Conservation (phyloP, 805 yeast species). For the Candida coquimbonensis region DNA sequence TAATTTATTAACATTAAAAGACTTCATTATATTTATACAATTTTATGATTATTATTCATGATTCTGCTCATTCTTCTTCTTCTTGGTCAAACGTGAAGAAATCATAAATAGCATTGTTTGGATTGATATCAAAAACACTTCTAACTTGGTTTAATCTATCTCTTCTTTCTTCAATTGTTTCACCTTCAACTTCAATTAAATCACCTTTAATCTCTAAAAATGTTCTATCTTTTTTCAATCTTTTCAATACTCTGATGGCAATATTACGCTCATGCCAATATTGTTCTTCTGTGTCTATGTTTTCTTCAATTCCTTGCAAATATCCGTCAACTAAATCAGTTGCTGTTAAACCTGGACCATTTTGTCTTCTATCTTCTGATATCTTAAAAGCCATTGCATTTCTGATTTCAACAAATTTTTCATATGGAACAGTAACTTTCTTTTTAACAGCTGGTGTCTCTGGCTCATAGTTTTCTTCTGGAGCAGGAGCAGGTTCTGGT, state of each 20-base stretch:
- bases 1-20: not conserved
- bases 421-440: constrained; percentile 65
- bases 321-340: constrained; percentile 76
- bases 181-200: constrained; percentile 19
- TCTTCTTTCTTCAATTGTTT: constrained; percentile 20
- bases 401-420: constrained; percentile 80
- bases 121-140: constrained; percentile 44
- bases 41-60: too few species aligned
- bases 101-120: constrained; percentile 77
- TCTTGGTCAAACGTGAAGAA: constrained; percentile 20
- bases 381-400: constrained; percentile 65
- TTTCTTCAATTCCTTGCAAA: constrained; percentile 64
- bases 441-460: constrained; percentile 10
- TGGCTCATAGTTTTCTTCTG: not conserved
- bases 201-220: constrained; percentile 59
- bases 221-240: constrained; percentile 78
- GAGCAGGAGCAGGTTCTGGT: constrained; percentile 1
- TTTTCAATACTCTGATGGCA: constrained; percentile 72
- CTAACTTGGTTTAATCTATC: constrained; percentile 21
- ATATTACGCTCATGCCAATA: constrained; percentile 63
- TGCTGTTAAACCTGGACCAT: constrained; percentile 57
- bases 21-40: not conserved
- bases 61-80: not conserved
- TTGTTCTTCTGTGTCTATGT: constrained; percentile 60
- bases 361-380: constrained; percentile 45